Base-by-base conservation (phyloP, 139 green algal species). In the Nannochloris sp. region DNA sequence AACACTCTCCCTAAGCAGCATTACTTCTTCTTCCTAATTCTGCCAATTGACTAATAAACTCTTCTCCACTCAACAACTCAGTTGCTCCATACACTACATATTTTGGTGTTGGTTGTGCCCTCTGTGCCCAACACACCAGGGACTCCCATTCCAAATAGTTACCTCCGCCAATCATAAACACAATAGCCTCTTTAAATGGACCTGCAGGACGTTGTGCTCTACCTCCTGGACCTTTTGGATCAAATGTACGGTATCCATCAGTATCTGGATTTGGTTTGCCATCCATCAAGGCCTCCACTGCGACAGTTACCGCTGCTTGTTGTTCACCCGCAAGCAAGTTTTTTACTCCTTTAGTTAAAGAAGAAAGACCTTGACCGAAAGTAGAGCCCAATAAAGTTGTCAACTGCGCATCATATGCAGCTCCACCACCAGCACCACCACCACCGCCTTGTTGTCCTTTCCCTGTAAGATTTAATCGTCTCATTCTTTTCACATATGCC, bases 81-180 rank as follows among this genome's bases (percentile, higher is more conserved):
- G 94, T 98, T 15, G 90, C 76, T 10, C 95, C 95, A 66, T 98
- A 99, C 36, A 96, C 63, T 23, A 99, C 69, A 62, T 77, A 71
- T 47, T 81, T 85, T 37, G 75, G 70, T 2, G 65, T 31, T 3
- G 78, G 83, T 57, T 70, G 54, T 9, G 71, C 57, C 2, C 72
- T 39, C 14, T 38, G 29, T 15, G 64, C 77, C 65, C 70, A 74
- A 27, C 54, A 63, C 36, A 15, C 75, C 44, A 99, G 64, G 2
- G 74, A 81, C 70, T 93, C 85, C 35, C 85, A 76, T 80, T 99
- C 95, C 13, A 91, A 54, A 73, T 97, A 99, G 82, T 95, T 97
- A 6, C 95, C 95, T 4, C 92, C 95, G 0, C 95, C 95, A 31
- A 99, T 89, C 79, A 99, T 89, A 72, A 98, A 99, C 30, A 96